Percentiles rank a stretch among this genome's conserved stretches.
phyloP scores from a whole-genome alignment of 2,329 filamentous ascomycete species.

The Penicillium sp. region DNA sequence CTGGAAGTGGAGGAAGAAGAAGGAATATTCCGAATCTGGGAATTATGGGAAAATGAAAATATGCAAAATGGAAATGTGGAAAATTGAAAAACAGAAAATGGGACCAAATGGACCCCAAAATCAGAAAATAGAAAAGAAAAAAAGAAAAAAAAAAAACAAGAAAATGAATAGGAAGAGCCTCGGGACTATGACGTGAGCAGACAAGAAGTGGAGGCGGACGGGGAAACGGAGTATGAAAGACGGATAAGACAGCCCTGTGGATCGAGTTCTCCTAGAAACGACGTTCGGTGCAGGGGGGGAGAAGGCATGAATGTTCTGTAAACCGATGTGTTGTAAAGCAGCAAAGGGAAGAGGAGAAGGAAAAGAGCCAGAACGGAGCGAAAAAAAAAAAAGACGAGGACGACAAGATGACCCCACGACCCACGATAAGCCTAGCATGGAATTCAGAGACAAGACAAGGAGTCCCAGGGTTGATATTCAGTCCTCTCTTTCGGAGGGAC shows the following conservation, averaged over 20 bases:
- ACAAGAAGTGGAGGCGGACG: constrained; percentile 4
- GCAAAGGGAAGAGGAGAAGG: constrained; percentile 1
- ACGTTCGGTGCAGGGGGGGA: not conserved
- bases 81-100: constrained; percentile 17
- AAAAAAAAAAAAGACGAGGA: constrained; percentile 6
- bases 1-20: constrained; percentile 21
- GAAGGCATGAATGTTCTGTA: constrained; percentile 3
- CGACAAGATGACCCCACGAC: constrained; percentile 4
- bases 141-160: constrained; percentile 17
- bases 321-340: not conserved
- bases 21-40: not conserved
- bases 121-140: constrained; percentile 15
- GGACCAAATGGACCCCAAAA: constrained; percentile 6
- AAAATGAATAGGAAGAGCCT: constrained; percentile 30
- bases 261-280: not conserved
- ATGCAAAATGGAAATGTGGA: constrained; percentile 8
- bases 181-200: constrained; percentile 38
- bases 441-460: constrained; percentile 1
- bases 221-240: not conserved
- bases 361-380: constrained; percentile 13
- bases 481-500: not conserved
- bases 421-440: constrained; percentile 5
- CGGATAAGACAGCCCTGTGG: not conserved
- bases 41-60: constrained; percentile 12
- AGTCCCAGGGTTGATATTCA: not conserved